These are phyloP conservation scores for Erodium trifolium DNA, from an alignment of 441 rosid genomes.

Conservation along the genomic window DNA sequence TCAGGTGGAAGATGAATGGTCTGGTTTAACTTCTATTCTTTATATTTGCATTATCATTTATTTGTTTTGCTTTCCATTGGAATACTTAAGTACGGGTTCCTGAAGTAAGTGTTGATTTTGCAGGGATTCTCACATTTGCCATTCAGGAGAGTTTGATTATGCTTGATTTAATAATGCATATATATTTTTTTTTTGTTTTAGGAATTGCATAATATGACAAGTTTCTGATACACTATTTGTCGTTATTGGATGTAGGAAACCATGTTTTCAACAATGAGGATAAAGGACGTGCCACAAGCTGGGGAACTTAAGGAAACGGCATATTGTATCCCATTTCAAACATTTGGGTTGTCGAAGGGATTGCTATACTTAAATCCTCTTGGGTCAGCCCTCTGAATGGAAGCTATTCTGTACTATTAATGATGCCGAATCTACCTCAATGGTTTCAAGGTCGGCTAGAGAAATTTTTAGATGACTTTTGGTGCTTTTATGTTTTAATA, in stretches of 20 bases:
- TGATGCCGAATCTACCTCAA: not conserved
- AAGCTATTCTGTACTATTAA: not conserved
- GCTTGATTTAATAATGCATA: conserved; percentile 22
- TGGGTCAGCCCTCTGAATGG: conserved; percentile 4
- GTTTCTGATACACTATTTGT: conserved; percentile 13
- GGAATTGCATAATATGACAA: conserved; percentile 3
- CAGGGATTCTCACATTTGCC: conserved; percentile 49
- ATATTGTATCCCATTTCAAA: not conserved
- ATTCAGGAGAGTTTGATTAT: conserved; percentile 39
- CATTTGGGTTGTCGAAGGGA: not conserved
- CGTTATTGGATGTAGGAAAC: conserved; percentile 23
- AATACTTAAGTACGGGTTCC: conserved; percentile 18
- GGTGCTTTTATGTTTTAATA: not conserved
- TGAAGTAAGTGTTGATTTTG: conserved; percentile 54
- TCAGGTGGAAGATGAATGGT: conserved; percentile 27
- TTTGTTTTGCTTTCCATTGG: conserved; percentile 18
- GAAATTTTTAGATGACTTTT: not conserved
- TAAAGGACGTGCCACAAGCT: not conserved
- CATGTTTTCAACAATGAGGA: conserved; percentile 7
- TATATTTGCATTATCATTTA: conserved; percentile 15
- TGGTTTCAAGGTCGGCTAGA: not conserved
- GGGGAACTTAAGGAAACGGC: not conserved
- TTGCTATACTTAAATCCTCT: not conserved
- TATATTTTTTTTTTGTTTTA: conserved; percentile 14
- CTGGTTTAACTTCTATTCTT: conserved; percentile 6